Percentiles rank a stretch among this genome's conserved stretches.
phyloP scores from a whole-genome alignment of 176 grass and related monocot genomes.

The Carex cristatella region DNA sequence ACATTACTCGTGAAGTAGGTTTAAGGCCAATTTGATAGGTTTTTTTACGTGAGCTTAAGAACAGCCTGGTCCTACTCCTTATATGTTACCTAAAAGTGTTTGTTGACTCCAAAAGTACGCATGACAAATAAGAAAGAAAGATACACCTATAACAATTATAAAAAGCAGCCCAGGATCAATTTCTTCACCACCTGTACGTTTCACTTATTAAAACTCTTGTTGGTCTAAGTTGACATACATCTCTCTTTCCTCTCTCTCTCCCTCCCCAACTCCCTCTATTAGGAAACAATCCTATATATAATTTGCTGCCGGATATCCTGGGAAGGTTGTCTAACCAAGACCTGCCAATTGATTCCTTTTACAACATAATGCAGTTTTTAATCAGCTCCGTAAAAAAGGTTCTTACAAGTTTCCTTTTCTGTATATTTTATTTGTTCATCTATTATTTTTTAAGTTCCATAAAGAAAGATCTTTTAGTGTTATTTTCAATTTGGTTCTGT shows the following conservation, averaged over 20 bases:
- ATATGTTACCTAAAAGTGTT: neutral
- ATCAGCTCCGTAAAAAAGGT: slow-evolving; percentile 96
- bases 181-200: neutral
- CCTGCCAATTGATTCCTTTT: slow-evolving; percentile 70
- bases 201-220: neutral
- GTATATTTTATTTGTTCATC: neutral
- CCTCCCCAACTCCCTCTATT: neutral
- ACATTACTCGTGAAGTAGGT: no score
- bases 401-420: neutral
- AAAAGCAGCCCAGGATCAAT: neutral
- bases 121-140: neutral
- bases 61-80: neutral
- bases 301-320: slow-evolving; percentile 94
- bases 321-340: slow-evolving; percentile 86
- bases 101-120: neutral
- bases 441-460: slow-evolving; percentile 11
- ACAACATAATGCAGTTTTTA: slow-evolving; percentile 89
- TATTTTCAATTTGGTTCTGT: neutral
- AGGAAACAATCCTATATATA: slow-evolving; percentile 99
- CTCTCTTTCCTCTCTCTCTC: neutral
- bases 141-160: neutral
- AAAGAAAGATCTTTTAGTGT: neutral
- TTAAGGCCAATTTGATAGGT: no score
- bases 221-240: neutral
- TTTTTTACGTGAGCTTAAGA: no score